Conservation (phyloP, 1,284 basidiomycete genomes). For the Rhodotorula sp. region DNA sequence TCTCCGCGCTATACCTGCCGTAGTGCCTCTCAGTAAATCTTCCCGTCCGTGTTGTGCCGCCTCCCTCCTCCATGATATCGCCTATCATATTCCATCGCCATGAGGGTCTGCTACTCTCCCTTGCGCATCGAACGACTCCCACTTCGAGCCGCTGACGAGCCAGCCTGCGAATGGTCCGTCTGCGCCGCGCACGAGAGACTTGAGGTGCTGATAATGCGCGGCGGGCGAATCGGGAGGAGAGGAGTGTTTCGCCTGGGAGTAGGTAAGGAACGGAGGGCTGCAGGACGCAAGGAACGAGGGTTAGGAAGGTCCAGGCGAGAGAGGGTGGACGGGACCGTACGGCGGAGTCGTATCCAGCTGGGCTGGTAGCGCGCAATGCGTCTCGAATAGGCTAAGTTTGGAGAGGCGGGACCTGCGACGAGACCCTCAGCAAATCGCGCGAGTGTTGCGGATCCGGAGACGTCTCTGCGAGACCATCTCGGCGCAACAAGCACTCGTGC, state of each 20-base stretch:
- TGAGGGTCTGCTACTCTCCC: slow-evolving; percentile 7
- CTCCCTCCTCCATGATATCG: too few species aligned
- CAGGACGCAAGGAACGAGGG: background rate
- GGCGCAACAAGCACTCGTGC: slow-evolving; percentile 15
- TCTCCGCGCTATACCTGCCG: too few species aligned
- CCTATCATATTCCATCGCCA: background rate
- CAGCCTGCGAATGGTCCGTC: slow-evolving; percentile 61
- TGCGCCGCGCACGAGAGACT: background rate
- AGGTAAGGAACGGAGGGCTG: slow-evolving; percentile 43
- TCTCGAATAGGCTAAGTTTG: slow-evolving; percentile 47
- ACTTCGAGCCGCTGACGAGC: slow-evolving; percentile 58
- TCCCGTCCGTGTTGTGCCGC: too few species aligned
- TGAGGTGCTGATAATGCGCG: slow-evolving; percentile 1
- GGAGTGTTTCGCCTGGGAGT: slow-evolving; percentile 51
- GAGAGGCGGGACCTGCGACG: slow-evolving; percentile 57
- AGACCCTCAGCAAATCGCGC: background rate
- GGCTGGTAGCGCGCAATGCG: slow-evolving; percentile 1
- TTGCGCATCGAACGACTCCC: slow-evolving; percentile 56
- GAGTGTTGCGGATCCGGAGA: background rate
- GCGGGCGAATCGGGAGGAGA: slow-evolving; percentile 15
- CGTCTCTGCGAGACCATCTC: too few species aligned
- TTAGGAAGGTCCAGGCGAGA: background rate
- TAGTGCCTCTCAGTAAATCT: too few species aligned
- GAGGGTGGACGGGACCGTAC: background rate
- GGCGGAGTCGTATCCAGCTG: background rate